Conservation (phyloP, 345 rosid genomes). For the Melaleuca quinquenervia region DNA sequence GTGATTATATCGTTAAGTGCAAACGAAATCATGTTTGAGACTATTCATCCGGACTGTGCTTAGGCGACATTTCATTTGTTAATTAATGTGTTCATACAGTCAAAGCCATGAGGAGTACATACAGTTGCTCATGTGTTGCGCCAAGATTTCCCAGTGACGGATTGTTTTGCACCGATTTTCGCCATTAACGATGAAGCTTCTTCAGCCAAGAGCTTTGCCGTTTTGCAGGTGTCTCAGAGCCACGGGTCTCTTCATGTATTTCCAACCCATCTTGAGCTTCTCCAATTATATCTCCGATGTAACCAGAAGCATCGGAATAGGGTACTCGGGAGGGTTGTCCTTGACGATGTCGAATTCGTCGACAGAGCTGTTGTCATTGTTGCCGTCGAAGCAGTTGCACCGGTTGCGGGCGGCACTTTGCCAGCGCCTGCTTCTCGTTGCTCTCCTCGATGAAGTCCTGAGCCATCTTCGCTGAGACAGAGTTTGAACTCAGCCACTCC, state of each 20-base stretch:
- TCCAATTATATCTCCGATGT: too few species aligned
- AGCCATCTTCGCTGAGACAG: conserved; percentile 75
- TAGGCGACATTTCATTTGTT: not conserved
- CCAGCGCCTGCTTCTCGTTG: conserved; percentile 51
- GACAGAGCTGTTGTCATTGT: conserved; percentile 59
- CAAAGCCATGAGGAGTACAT: not conserved
- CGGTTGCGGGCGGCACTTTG: conserved; percentile 58
- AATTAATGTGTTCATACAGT: not conserved
- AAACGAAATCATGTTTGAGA: not conserved
- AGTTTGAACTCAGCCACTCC: conserved; percentile 49
- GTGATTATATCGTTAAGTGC: not conserved
- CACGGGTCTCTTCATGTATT: not conserved
- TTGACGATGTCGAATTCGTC: conserved; percentile 55
- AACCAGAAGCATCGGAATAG: not conserved
- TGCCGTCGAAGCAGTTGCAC: conserved; percentile 84
- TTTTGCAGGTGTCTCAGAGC: not conserved
- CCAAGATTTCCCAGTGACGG: not conserved
- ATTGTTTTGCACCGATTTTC: not conserved
- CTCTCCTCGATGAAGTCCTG: conserved; percentile 74
- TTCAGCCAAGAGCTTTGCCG: not conserved
- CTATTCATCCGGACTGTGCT: not conserved
- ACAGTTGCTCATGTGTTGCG: not conserved
- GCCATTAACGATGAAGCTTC: not conserved
- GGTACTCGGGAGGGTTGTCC: not conserved
- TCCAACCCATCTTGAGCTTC: not conserved